Evolutionary conservation across 495 filamentous ascomycete genomes (phyloP).

Genomic region (Penicillium coffeae): DNA sequence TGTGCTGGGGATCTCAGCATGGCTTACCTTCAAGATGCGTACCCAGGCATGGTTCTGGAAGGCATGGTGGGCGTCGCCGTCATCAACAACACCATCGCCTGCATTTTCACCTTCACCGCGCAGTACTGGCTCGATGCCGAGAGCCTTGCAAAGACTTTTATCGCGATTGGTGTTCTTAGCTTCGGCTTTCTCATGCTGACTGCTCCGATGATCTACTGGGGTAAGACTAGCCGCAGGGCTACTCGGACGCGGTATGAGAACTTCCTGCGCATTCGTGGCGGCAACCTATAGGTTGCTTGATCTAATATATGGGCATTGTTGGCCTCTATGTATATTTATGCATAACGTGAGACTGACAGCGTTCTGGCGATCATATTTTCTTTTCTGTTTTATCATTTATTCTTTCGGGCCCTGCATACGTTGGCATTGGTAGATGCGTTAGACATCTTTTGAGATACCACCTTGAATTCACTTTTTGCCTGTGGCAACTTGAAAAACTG

Average conservation of each 20-base stretch:
- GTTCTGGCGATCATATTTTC: not conserved
- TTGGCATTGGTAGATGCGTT: no score
- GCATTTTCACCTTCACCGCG: conserved; percentile 29
- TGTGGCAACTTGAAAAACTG: no score
- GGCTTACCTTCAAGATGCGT: conserved; percentile 30
- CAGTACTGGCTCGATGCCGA: conserved; percentile 17
- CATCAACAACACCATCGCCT: conserved; percentile 33
- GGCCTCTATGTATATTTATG: not conserved
- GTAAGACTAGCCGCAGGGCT: conserved; percentile 8
- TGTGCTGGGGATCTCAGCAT: conserved; percentile 32
- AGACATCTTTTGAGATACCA: no score
- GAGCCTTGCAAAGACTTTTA: conserved; percentile 16
- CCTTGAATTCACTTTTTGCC: no score
- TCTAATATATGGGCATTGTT: not conserved
- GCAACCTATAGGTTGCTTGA: not conserved
- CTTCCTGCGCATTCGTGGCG: conserved; percentile 13
- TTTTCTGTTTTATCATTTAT: no score
- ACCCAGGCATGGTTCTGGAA: conserved; percentile 28
- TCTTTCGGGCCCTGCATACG: no score
- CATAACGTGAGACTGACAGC: not conserved
- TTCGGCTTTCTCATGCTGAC: conserved; percentile 14
- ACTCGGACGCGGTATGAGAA: conserved; percentile 14
- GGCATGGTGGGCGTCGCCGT: conserved; percentile 34
- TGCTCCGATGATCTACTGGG: conserved; percentile 15
- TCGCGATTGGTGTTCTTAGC: conserved; percentile 22